phyloP scores from a whole-genome alignment of 495 filamentous ascomycete genomes.

The Xylaria palmicola region DNA sequence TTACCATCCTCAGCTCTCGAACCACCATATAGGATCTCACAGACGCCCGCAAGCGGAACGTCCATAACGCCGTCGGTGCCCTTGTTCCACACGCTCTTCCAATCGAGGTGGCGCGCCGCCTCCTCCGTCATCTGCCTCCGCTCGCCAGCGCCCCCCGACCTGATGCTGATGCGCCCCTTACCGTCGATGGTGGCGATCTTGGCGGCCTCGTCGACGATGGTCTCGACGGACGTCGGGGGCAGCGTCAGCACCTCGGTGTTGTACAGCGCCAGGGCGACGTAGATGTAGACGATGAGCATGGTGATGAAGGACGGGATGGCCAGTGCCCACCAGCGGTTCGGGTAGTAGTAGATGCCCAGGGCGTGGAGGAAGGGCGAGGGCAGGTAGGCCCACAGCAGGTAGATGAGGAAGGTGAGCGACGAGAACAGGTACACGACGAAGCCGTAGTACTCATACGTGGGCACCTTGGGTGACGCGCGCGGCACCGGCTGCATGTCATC shows the following conservation, averaged over 20 bases:
- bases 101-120: constrained; percentile 56
- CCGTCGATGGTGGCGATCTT: constrained; percentile 80
- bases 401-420: constrained; percentile 77
- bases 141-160: constrained; percentile 42
- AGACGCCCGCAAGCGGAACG: constrained; percentile 93
- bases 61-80: constrained; percentile 98
- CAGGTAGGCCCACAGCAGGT: constrained; percentile 91
- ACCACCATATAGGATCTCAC: constrained; percentile 79
- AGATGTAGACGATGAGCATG: constrained; percentile 87
- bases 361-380: constrained; percentile 90
- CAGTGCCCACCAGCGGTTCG: constrained; percentile 94
- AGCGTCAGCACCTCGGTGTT: constrained; percentile 87
- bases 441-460: constrained; percentile 98
- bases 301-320: constrained; percentile 89
- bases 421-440: constrained; percentile 92
- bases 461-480: constrained; percentile 85
- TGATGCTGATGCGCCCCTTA: constrained; percentile 56
- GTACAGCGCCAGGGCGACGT: constrained; percentile 86
- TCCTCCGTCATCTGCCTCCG: constrained; percentile 51
- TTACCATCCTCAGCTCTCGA: constrained; percentile 21
- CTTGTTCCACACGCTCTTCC: constrained; percentile 80
- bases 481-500: constrained; percentile 80
- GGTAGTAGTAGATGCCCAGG: constrained; percentile 94
- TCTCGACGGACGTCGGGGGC: constrained; percentile 77
- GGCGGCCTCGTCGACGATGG: constrained; percentile 87